Base-by-base conservation (phyloP, 2,329 filamentous ascomycete genomes). In the Cladosporium austrohemisphaericum region DNA sequence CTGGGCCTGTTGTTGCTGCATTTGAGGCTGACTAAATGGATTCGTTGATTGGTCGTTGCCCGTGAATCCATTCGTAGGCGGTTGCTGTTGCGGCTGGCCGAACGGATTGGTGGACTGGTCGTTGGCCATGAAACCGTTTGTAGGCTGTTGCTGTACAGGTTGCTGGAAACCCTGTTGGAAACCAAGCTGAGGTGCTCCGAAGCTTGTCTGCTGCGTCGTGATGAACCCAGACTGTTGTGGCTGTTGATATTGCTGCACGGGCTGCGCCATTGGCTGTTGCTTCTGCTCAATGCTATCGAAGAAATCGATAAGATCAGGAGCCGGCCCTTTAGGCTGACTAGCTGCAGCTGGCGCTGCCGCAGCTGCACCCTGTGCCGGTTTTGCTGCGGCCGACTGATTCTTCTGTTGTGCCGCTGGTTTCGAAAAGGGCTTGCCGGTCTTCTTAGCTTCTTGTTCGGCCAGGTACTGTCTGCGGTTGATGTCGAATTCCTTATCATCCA, bases 401-500 rank as follows among this genome's bases (percentile, higher is more conserved):
- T 33, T 51, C 32, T 63, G 57, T 51, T 63, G 61, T n/a, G 62
- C 50, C 33, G 65, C 56, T 14, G 33, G 35, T 19, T 46, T 44
- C 16, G 65, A 53, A 18, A 67, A 52, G 26, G 61, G 51, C 55
- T 70, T 74, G 52, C 64, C 70, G 8, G 65, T 69, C 60, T 75
- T 79, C 64, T 83, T 84, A 11, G 84, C 86, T 50, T 92, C 86
- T 63, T 92, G 85, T 64, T 95, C 88, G 1, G 88, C 87, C 43
- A 97, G 72, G 63, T 95, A 98, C 65, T 98, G 93, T 59, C 90
- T 78, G 54, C 93, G 80, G 60, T 97, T 93, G 49, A 91, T 79
- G 60, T 98, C 93, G 61, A 98, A 98, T 67, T 98, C 93, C 3
- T 89, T 84, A 62, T 98, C 93, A 55, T 91, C 85, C 37, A 98